Base-by-base conservation (phyloP, 805 yeast species). In the Saccharomycopsis capsularis region DNA sequence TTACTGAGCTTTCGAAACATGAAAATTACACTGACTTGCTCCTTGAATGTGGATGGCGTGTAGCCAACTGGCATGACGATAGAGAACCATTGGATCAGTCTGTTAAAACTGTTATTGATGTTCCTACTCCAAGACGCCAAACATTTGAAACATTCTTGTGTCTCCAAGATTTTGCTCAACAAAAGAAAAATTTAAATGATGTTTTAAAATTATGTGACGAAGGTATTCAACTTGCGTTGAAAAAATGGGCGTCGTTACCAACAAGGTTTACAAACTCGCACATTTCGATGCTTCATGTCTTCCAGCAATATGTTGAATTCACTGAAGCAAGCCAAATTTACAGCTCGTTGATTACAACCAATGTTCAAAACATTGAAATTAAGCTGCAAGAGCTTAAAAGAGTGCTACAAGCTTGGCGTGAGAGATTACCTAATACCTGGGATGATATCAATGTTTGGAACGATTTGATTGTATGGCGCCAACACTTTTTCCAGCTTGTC, bases 41-140 rank as follows among this genome's bases (percentile, higher is more conserved):
- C 23, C 70, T 93, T n/a, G 99, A 93, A 64, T 95, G 99, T 74
- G 99, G 98, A 35, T 93, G 99, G 99, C 75, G 99, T 60, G 95
- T 93, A 36, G 97, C 99, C 5, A 98, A 93, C 60, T 93, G 99
- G 99, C 83, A 82, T 52, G 82, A 95, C 6, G 99, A 95, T 60
- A 76, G 90, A 55, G 98, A 91, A 56, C 93, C 98, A 0, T 69
- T 93, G 35, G 97, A 90, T 60, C 96, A 87, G 60, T 84, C 95
- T 1, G 95, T 93, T 23, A 87, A 89, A 64, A 85, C 95, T 39
- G 95, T 93, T 3, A 89, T 93, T 96, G 99, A 93, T 66, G 96
- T 90, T 23, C 98, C 99, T 3, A 95, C 99, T 0, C 98, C 99
- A 1, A 76, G 99, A 56, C 76, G 99, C 54, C 97, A 93, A 65